phyloP scores from a whole-genome alignment of 352 stramenopile genomes.

The Phytopythium vexans region DNA sequence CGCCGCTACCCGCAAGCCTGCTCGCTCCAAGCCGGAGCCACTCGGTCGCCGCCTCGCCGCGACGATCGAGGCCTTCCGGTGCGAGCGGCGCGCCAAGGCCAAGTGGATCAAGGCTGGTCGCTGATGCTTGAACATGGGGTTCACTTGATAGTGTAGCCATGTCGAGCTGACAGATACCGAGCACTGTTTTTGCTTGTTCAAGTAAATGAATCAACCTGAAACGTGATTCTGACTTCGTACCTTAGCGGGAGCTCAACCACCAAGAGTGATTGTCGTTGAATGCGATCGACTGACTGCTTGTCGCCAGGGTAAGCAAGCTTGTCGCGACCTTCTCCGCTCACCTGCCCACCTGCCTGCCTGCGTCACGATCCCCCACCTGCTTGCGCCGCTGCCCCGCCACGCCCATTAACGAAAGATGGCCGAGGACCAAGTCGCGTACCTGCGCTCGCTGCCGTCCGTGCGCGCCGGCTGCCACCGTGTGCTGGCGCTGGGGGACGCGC shows the following conservation, averaged over 20 bases:
- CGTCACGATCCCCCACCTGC: background rate
- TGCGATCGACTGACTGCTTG: background rate
- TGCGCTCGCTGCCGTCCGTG: constrained; percentile 72
- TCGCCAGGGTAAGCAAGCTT: constrained; percentile 6
- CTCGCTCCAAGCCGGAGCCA: no score
- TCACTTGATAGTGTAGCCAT: no score
- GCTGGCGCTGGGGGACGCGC: constrained; percentile 44
- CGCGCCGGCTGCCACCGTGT: constrained; percentile 69
- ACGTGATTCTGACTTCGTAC: no score
- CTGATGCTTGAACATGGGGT: no score
- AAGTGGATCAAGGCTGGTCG: constrained; percentile 5
- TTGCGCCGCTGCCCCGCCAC: background rate
- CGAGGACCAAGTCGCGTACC: constrained; percentile 42
- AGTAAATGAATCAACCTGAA: no score
- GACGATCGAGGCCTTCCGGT: constrained; percentile 4
- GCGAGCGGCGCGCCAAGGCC: constrained; percentile 5
- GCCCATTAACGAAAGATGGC: background rate
- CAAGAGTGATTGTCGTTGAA: constrained; percentile 1
- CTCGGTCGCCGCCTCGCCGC: background rate
- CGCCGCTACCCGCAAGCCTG: background rate
- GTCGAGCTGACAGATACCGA: no score
- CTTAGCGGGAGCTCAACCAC: background rate
- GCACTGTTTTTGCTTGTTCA: no score
- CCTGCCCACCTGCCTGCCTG: background rate
- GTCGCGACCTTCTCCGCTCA: background rate